A percentile compares a stretch with the other conserved stretches of the same genome.
Evolutionary conservation across 345 rosid species (phyloP).

Genomic region (Arabidopsis arenosa): DNA sequence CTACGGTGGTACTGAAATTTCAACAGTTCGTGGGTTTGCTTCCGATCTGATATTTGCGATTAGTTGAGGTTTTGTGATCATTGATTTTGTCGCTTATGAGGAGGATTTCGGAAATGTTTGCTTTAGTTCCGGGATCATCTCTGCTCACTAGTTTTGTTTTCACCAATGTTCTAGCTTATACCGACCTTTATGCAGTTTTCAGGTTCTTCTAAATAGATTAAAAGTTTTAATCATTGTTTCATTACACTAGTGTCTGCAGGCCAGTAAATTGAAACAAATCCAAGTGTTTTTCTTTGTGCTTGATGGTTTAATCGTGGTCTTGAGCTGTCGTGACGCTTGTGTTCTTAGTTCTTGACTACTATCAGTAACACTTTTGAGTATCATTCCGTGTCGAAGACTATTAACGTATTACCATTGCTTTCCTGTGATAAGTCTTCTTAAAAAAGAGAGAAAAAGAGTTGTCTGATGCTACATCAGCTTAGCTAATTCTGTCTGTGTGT

Average conservation of each 20-base stretch:
- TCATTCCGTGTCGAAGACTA: neutral
- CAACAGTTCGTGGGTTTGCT: neutral
- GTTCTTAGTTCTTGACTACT: slow-evolving; percentile 18
- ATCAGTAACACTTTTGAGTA: neutral
- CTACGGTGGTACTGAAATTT: neutral
- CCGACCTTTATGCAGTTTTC: neutral
- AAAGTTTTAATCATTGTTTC: neutral
- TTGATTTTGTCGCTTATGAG: slow-evolving; percentile 6
- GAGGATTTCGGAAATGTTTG: slow-evolving; percentile 4
- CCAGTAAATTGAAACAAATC: neutral
- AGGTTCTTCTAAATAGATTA: neutral
- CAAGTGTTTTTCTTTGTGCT: slow-evolving; percentile 8
- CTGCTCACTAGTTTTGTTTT: neutral
- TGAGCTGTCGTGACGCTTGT: neutral
- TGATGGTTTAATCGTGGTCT: slow-evolving; percentile 16
- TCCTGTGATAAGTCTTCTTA: neutral
- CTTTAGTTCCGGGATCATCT: slow-evolving; percentile 3
- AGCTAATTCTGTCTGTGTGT: neutral
- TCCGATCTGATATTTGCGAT: slow-evolving; percentile 10
- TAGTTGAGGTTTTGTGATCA: slow-evolving; percentile 13
- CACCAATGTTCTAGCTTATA: slow-evolving; percentile 6
- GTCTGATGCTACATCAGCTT: slow-evolving; percentile 1
- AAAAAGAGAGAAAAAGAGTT: neutral
- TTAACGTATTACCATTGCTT: too few relatives aligned
- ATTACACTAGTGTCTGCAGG: neutral